Evolutionary conservation across 1,139 yeast species (phyloP), one percentile per base, ranked within the genome.

Genomic region (Debaryomyces udenii): DNA sequence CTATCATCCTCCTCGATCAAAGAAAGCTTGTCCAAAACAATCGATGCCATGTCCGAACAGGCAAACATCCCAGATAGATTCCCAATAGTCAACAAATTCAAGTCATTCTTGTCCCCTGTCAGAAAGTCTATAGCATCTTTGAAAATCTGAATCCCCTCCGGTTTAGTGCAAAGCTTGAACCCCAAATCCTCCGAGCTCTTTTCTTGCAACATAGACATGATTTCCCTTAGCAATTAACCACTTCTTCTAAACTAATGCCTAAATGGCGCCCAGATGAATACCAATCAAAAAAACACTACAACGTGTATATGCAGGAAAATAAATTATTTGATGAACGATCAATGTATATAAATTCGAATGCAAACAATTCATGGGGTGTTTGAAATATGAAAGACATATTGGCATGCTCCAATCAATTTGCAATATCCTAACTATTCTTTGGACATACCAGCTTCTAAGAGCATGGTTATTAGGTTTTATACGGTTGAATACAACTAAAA

Each of bases 111-210:
- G 1, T 52, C 50, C 7, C 45, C 40, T 1, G 42, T 40, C 9
- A 44, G 52, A 33, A 66, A 53, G 30, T 64, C 68, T 9, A 71
- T 43, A 3, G 61, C 54, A 4, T 46, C 38, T n/a, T 51, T 59
- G 38, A 70, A 67, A 4, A 68, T 45, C 9, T 46, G 43, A 13
- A 62, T 37, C 1, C 74, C 76, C 13, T 55, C 56, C 13, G 53
- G 58, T 3, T 45, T 49, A 3, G 60, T 54, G 33, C 57, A 52
- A 14, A 65, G 51, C 40, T 62, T 61, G 57, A 69, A 72, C 22
- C 76, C 76, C 40, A 69, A 59, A 49, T 64, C 68, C 49, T 72
- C 76, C 2, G 76, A 60, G 7, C 59, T 48, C 13, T 51, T 40
- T 52, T 68, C 72, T 24, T 54, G 60, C 15, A 61, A 42, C 9